Percentiles rank a stretch among this genome's conserved stretches.
These are phyloP conservation scores for Lolium multiflorum DNA, from an alignment of 176 grass and related monocot genomes.

Conservation along the genomic window DNA sequence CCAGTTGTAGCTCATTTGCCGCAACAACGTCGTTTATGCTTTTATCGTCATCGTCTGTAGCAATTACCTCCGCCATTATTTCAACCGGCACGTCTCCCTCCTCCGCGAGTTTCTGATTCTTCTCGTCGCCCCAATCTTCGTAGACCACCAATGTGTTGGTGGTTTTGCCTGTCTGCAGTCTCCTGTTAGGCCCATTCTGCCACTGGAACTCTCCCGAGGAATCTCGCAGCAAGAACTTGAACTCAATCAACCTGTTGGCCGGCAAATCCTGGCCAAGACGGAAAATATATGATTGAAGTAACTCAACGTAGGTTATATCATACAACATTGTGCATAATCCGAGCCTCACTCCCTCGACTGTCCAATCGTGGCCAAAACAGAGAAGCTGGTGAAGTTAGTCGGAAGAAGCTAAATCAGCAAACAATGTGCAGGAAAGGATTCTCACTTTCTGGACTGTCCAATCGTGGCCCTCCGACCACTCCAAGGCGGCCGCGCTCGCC, in stretches of 20 bases:
- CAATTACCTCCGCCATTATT: background rate
- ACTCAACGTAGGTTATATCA: background rate
- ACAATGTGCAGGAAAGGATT: no score
- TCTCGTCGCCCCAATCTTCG: slow-evolving; percentile 62
- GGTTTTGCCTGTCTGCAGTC: slow-evolving; percentile 51
- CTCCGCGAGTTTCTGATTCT: slow-evolving; percentile 51
- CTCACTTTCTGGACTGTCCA: slow-evolving; percentile 64
- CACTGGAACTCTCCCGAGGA: slow-evolving; percentile 54
- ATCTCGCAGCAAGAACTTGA: slow-evolving; percentile 76
- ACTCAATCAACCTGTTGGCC: slow-evolving; percentile 55
- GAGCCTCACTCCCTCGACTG: slow-evolving; percentile 57
- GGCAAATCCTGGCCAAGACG: slow-evolving; percentile 66
- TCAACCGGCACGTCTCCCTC: background rate
- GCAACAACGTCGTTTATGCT: slow-evolving; percentile 5
- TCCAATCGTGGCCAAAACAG: slow-evolving; percentile 51
- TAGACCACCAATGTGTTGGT: slow-evolving; percentile 55
- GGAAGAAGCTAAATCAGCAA: no score
- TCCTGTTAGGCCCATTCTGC: slow-evolving; percentile 75
- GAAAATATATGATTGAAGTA: background rate
- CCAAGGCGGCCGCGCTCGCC: slow-evolving; percentile 44
- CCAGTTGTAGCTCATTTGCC: slow-evolving; percentile 19
- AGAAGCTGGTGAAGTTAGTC: no score
- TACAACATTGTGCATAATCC: background rate
- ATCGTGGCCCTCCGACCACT: slow-evolving; percentile 58
- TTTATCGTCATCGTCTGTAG: slow-evolving; percentile 10